Conservation (phyloP, 2,329 filamentous ascomycete species). For the Leptographium flavum region DNA sequence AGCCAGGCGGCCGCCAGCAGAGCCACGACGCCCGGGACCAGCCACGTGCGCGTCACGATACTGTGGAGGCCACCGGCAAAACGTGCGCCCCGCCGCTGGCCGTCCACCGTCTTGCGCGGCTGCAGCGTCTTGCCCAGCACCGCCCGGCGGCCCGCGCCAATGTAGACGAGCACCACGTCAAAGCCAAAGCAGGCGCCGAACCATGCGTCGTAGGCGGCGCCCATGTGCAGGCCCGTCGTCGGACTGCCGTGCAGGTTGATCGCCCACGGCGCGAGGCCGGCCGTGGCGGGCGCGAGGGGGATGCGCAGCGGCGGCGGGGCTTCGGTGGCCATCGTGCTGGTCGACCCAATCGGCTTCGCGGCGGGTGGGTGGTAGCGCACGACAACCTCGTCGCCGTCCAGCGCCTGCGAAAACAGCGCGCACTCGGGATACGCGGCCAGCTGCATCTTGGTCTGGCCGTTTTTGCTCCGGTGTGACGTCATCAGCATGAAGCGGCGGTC, state of each 20-base stretch:
- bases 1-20: conserved; percentile 13
- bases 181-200: conserved; percentile 55
- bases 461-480: conserved; percentile 25
- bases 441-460: conserved; percentile 42
- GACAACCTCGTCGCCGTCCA: conserved; percentile 25
- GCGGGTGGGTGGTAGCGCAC: conserved; percentile 25
- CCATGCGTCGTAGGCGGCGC: conserved; percentile 44
- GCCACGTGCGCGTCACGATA: too few species aligned
- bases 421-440: conserved; percentile 42
- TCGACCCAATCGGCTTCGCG: neutral
- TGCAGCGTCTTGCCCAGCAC: conserved; percentile 45
- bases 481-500: conserved; percentile 61
- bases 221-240: conserved; percentile 49
- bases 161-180: conserved; percentile 44
- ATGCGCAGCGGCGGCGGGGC: conserved; percentile 18
- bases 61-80: too few species aligned
- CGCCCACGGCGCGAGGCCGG: conserved; percentile 29
- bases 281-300: conserved; percentile 38
- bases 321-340: conserved; percentile 24
- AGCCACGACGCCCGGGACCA: too few species aligned
- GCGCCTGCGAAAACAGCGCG: conserved; percentile 47
- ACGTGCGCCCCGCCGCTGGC: neutral
- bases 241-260: conserved; percentile 46
- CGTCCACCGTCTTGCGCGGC: conserved; percentile 11
- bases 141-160: conserved; percentile 43